These are phyloP conservation scores for Cyathus striatus DNA, from an alignment of 768 basidiomycete species.

Conservation along the genomic window DNA sequence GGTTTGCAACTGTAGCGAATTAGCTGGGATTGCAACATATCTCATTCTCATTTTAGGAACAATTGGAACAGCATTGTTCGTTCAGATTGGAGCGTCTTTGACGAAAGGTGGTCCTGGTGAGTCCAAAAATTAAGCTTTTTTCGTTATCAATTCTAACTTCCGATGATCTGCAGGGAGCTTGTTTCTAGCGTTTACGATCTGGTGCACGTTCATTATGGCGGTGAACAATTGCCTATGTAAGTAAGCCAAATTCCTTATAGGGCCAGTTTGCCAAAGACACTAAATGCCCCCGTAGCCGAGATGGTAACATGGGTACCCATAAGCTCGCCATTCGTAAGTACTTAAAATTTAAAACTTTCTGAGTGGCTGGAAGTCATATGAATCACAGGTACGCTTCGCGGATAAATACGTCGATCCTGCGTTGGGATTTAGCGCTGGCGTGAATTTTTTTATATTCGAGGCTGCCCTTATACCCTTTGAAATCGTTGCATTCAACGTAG, in stretches of 20 bases:
- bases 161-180: constrained; percentile 29
- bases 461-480: constrained; percentile 42
- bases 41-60: constrained; percentile 38
- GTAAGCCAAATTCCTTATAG: too few species aligned
- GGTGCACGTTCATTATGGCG: constrained; percentile 44
- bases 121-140: constrained; percentile 22
- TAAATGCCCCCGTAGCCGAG: constrained; percentile 45
- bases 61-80: constrained; percentile 72
- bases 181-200: constrained; percentile 44
- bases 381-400: constrained; percentile 50
- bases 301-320: constrained; percentile 84
- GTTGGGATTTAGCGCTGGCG: constrained; percentile 47
- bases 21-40: too few species aligned
- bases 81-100: constrained; percentile 63
- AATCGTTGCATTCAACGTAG: constrained; percentile 48
- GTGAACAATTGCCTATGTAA: constrained; percentile 42
- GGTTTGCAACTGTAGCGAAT: constrained; percentile 23
- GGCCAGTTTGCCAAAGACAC: background rate
- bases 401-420: constrained; percentile 55
- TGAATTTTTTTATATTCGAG: constrained; percentile 56
- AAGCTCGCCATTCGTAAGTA: constrained; percentile 64
- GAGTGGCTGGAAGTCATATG: background rate
- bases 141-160: too few species aligned
- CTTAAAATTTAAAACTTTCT: background rate
- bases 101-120: constrained; percentile 60